Base-by-base conservation (phyloP, 2,329 filamentous ascomycete species). In the Onygenales sp. region DNA sequence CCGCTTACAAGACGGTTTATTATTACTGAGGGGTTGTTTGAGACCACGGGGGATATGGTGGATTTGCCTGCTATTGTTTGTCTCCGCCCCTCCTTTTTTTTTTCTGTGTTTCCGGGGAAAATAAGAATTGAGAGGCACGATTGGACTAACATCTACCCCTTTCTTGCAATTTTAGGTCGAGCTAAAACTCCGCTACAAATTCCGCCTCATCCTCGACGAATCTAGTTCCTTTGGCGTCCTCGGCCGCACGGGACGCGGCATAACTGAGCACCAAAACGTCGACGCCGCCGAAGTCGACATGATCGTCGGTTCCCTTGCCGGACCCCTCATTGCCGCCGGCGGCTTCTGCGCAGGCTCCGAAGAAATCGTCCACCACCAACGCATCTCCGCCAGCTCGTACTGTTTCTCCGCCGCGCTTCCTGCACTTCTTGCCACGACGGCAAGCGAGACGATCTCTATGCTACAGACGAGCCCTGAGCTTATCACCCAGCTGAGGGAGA, bases 211-310 rank as follows among this genome's bases (percentile, higher is more conserved):
- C 60, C 83, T 98, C 39, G 93, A 98, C 69, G 93, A 98, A 75
- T 95, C 91, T 1, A 95, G 89, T 86, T 96, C 91, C 1, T 98
- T 97, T 67, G 94, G 92, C 56, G 87, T 97, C 14, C 80, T 98
- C 5, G 93, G 93, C 47, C 82, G 90, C 57, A 95, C 89, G 31
- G 94, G 93, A 17, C 85, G 90, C 51, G 93, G 93, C 55, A 78
- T 97, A 41, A 97, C 93, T 0, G 94, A 98, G 74, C 89, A 92
- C 5, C 93, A 97, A 66, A 95, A 97, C 62, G 92, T 98, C 14
- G 93, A 97, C 67, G 84, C 92, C 0, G 83, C 86, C 8, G 87
- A 95, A 66, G 85, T 98, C 49, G 93, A 98, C 74, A 96, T 98
- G 90, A 92, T 98, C 60, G 82, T 97, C 51, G 93, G 94, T 43